Percentiles rank a stretch among this genome's conserved stretches.
These are phyloP conservation scores for Pyrenochaeta sp. DNA, from an alignment of 2,329 filamentous ascomycete genomes.

Conservation along the genomic window DNA sequence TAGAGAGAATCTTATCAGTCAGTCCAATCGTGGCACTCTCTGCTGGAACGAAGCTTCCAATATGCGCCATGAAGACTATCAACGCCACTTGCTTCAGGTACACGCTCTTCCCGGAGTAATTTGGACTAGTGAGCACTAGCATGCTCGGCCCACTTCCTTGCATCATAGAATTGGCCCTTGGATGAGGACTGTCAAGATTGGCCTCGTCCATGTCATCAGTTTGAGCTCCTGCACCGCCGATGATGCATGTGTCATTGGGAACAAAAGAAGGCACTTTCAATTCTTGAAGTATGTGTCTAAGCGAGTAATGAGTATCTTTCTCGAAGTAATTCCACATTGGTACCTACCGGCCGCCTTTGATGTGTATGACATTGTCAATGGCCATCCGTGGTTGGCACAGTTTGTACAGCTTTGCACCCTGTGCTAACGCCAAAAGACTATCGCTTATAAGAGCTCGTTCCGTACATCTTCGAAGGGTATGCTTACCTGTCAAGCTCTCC, in stretches of 20 bases:
- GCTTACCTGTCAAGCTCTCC: conserved; percentile 78
- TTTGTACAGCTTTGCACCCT: conserved; percentile 77
- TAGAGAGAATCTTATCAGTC: conserved; percentile 90
- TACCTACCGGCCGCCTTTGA: conserved; percentile 73
- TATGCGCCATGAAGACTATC: conserved; percentile 90
- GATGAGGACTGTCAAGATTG: too few species aligned
- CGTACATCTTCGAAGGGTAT: not conserved
- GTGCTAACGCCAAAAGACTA: conserved; percentile 79
- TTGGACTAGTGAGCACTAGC: conserved; percentile 87
- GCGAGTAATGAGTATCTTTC: not conserved
- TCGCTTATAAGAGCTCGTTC: conserved; percentile 16
- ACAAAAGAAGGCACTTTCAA: conserved; percentile 81
- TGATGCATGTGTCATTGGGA: conserved; percentile 77
- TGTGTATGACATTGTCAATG: conserved; percentile 71
- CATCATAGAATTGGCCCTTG: not conserved
- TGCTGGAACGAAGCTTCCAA: conserved; percentile 89
- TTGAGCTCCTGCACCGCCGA: conserved; percentile 64
- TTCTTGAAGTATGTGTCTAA: conserved; percentile 84
- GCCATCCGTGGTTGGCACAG: conserved; percentile 75
- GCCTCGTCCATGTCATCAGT: too few species aligned
- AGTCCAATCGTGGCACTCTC: conserved; percentile 77
- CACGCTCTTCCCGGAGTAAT: conserved; percentile 95
- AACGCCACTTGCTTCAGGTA: conserved; percentile 93
- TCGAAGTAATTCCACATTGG: not conserved
- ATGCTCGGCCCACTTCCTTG: conserved; percentile 62